phyloP scores from a whole-genome alignment of 192 early-diverging fungal genomes.

The Backusella psychrophila region DNA sequence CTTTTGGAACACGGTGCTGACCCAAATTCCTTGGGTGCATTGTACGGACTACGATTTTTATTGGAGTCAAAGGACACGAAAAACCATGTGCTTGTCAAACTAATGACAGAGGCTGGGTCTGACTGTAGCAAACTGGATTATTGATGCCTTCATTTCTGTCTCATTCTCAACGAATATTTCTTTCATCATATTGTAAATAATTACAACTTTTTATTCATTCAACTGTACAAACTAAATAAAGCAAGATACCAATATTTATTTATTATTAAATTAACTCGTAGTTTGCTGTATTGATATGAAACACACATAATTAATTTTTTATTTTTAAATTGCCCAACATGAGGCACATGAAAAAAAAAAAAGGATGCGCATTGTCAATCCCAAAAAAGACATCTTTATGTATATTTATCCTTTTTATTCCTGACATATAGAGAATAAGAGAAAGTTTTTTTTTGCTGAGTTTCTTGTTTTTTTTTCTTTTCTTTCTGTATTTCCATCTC shows the following conservation, averaged over 20 bases:
- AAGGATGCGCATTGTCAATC: too few species aligned
- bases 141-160: not conserved
- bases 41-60: not conserved
- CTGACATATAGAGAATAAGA: not conserved
- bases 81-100: not conserved
- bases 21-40: not conserved
- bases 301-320: not conserved
- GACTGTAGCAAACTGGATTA: not conserved
- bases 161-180: not conserved
- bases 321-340: too few species aligned
- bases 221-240: not conserved
- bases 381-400: too few species aligned
- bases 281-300: not conserved
- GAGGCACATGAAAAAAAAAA: too few species aligned
- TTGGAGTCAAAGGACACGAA: not conserved
- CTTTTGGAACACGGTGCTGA: conserved; percentile 8
- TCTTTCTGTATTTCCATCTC: not conserved
- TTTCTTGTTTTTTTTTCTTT: not conserved
- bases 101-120: not conserved
- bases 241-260: not conserved
- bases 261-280: not conserved
- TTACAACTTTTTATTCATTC: not conserved
- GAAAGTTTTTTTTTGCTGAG: not conserved
- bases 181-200: not conserved
- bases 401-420: not conserved